These are phyloP conservation scores for Sphaerosporella brunnea DNA, from an alignment of 495 filamentous ascomycete species.

Conservation along the genomic window DNA sequence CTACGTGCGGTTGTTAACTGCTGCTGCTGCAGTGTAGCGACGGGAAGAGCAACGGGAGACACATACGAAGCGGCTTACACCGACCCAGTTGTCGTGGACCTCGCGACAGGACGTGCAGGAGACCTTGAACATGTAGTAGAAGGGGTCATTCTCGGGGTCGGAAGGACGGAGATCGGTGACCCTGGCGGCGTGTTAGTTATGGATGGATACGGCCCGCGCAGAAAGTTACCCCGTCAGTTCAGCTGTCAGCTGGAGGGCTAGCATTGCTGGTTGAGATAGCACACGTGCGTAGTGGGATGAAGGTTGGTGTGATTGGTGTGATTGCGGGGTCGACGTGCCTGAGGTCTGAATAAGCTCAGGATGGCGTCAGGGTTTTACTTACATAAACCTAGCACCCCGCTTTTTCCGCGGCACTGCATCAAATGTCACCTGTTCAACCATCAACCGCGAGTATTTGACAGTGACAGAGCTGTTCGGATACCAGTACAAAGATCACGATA, in stretches of 20 bases:
- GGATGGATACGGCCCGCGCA: conserved; percentile 27
- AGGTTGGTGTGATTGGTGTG: too few relatives aligned
- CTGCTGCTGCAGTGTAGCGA: background rate
- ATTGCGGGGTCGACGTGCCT: too few relatives aligned
- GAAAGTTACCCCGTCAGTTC: conserved; percentile 66
- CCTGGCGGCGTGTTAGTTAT: conserved; percentile 32
- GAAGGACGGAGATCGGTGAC: conserved; percentile 75
- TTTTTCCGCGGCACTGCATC: too few relatives aligned
- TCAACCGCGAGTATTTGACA: too few relatives aligned
- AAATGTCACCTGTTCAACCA: too few relatives aligned
- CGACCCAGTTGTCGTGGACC: conserved; percentile 71
- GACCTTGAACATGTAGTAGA: conserved; percentile 92
- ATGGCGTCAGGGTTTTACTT: too few relatives aligned
- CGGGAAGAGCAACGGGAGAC: background rate
- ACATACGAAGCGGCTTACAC: conserved; percentile 74
- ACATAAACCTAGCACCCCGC: too few relatives aligned
- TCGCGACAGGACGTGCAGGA: conserved; percentile 92
- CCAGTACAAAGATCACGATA: too few relatives aligned
- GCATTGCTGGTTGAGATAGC: conserved; percentile 38
- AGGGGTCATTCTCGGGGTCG: conserved; percentile 62
- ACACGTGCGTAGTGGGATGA: too few relatives aligned
- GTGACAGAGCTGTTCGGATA: too few relatives aligned
- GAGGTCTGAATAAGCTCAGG: too few relatives aligned
- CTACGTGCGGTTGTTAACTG: conserved; percentile 30
- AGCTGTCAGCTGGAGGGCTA: conserved; percentile 59